Conservation (phyloP, 768 basidiomycete genomes). For the Fomitopsis pulvina region DNA sequence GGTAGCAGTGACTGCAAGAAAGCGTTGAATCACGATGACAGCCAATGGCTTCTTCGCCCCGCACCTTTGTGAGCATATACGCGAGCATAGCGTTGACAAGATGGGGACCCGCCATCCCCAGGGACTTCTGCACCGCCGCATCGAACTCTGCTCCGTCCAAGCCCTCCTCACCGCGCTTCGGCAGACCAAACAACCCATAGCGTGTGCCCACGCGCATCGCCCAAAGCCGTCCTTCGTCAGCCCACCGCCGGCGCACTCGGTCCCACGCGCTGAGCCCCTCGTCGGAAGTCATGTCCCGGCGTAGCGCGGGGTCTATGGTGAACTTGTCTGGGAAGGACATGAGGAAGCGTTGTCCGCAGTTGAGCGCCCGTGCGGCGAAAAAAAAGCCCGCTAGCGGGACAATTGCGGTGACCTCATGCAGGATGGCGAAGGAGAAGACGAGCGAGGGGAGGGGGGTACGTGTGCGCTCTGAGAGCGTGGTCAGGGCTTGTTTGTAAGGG, state of each 20-base stretch:
- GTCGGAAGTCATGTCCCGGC: not conserved
- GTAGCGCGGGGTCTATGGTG: not conserved
- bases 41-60: not conserved
- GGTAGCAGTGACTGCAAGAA: slow-evolving; percentile 60
- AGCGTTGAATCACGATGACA: not conserved
- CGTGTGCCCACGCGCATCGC: slow-evolving; percentile 63
- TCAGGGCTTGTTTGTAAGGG: slow-evolving; percentile 49
- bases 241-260: slow-evolving; percentile 43
- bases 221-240: slow-evolving; percentile 72
- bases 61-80: slow-evolving; percentile 75
- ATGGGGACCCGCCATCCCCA: slow-evolving; percentile 53
- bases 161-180: slow-evolving; percentile 33
- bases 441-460: slow-evolving; percentile 75
- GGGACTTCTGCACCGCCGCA: slow-evolving; percentile 2
- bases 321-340: slow-evolving; percentile 5
- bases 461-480: slow-evolving; percentile 57
- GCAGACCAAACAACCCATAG: slow-evolving; percentile 78
- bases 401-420: slow-evolving; percentile 84
- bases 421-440: slow-evolving; percentile 66
- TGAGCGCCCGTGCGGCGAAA: slow-evolving; percentile 57
- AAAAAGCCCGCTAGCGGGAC: slow-evolving; percentile 71
- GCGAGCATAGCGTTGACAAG: slow-evolving; percentile 80
- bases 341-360: slow-evolving; percentile 64
- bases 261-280: slow-evolving; percentile 35
- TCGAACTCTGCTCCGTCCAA: not conserved